Evolutionary conservation across 2,329 filamentous ascomycete genomes (phyloP), one percentile per base, ranked within the genome.

Genomic region (Pezicula radicicola): DNA sequence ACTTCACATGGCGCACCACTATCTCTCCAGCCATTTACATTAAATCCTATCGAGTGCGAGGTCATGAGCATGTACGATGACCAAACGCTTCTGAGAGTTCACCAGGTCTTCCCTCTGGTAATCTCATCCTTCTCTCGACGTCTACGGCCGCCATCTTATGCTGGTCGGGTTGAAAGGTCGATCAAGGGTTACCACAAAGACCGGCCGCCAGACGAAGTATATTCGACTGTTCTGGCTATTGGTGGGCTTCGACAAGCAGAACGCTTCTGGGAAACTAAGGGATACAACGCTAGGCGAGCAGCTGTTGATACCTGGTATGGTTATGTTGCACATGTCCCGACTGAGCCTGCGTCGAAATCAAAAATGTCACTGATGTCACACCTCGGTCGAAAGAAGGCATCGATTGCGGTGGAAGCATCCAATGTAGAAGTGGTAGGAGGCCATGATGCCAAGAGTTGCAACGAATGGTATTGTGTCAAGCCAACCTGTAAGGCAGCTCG

Each of bases 31-130:
- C 78, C 82, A 0, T 85, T 80, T 57, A 85, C 82, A 0, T 54
- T 80, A 39, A 84, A 87, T 58, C 83, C 83, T 0, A 82, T 87
- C 55, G 83, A 87, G 63, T 67, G 69, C 15, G 70, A 82, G 59
- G 78, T 86, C 36, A 83, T 87, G 79, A 75, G 66, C 48, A 81
- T 81, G 77, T 87, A 87, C 63, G 82, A 86, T 59, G 79, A 85
- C 60, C 73, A 79, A 54, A 86, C 83, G 0, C 67, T 87, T 27
- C 64, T 86, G 40, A 76, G 79, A 42, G 83, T 86, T 4, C 83
- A 87, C 62, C 79, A 87, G 63, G 76, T 83, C 3, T 87, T 86
- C 55, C 83, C 83, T 1, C 66, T 87, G 18, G 77, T 87, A 16
- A 76, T 87, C 44, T 82, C 83, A 3, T 85, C 83, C 0, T 86